Conservation (phyloP, 768 basidiomycete species). For the Tricholoma saponaceum region DNA sequence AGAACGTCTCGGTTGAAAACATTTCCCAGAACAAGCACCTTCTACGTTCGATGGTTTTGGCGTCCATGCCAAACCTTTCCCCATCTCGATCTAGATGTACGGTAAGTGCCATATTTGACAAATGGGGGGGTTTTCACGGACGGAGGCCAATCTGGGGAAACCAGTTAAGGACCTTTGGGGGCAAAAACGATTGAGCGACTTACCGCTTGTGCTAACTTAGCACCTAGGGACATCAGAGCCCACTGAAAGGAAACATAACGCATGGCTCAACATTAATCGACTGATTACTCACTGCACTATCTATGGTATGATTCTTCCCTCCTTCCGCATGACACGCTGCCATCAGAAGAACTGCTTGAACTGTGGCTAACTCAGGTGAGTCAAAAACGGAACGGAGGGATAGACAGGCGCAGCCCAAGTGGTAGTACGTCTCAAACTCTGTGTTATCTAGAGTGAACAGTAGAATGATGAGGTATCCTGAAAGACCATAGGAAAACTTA, state of each 20-base stretch:
- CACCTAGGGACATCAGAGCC: slow-evolving; percentile 48
- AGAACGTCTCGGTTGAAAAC: slow-evolving; percentile 50
- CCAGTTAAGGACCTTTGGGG: neutral
- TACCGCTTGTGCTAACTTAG: slow-evolving; percentile 59
- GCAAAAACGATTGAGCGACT: slow-evolving; percentile 16
- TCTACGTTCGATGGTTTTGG: slow-evolving; percentile 56
- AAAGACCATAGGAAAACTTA: slow-evolving; percentile 20
- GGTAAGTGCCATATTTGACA: neutral
- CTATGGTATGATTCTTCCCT: slow-evolving; percentile 41
- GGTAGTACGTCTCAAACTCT: slow-evolving; percentile 44
- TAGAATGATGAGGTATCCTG: neutral
- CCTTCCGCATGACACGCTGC: slow-evolving; percentile 39
- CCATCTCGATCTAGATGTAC: slow-evolving; percentile 60
- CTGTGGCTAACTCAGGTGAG: slow-evolving; percentile 47
- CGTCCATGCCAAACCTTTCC: slow-evolving; percentile 59
- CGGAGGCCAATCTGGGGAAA: slow-evolving; percentile 51
- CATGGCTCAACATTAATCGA: neutral
- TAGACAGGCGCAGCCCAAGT: slow-evolving; percentile 40
- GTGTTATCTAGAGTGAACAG: slow-evolving; percentile 28
- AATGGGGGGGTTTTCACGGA: slow-evolving; percentile 25
- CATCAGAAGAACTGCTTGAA: slow-evolving; percentile 43
- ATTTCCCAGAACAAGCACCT: slow-evolving; percentile 70
- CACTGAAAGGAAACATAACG: slow-evolving; percentile 31
- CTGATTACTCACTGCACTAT: slow-evolving; percentile 33
- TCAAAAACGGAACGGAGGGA: slow-evolving; percentile 47